Base-by-base conservation (phyloP, 2,329 filamentous ascomycete genomes). In the Claviceps spartinae region DNA sequence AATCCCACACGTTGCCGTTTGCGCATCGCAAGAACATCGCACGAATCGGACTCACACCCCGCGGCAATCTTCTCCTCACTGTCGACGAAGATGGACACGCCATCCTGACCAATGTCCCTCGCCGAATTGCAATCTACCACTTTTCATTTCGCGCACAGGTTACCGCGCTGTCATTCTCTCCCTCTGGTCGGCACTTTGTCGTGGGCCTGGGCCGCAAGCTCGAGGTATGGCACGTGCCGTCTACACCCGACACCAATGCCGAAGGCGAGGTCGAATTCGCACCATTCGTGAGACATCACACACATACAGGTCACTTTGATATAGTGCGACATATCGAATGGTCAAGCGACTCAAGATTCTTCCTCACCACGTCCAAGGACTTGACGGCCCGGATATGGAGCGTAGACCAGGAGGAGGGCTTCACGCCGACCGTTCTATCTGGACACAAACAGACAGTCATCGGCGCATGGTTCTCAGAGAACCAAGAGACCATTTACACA, bases 331-430 rank as follows among this genome's bases (percentile, higher is more conserved):
- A 83, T 65, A 86, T 98, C 52, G 85, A 95, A 64, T 98, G 94
- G 93, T 97, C 93, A 8, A 85, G 82, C 66, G 94, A 98, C 70
- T 96, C 91, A 13, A 79, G 93, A 26, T 98, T 98, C 73, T 91
- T 98, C 67, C 75, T 98, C 51, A 95, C 85, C 55, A 79, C 91
- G 3, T 91, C 89, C 18, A 96, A 89, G 65, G 93, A 98, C 63
- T 69, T 97, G 67, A 97, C 90, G 0, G 85, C 88, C 41, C 81
- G 90, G 64, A 87, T 98, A 81, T 98, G 91, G 91, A 97, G 90
- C 65, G 72, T 96, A 58, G 79, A 94, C 59, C 77, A 83, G 1
- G 88, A 95, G 62, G 86, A 91, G 55, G 87, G 85, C 1, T 97
- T 97, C 67, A 81, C 82, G 48, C 89, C 91, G 0, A 98, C 93